Evolutionary conservation across 352 stramenopile species (phyloP).

Genomic region (Peronospora belbahrii): DNA sequence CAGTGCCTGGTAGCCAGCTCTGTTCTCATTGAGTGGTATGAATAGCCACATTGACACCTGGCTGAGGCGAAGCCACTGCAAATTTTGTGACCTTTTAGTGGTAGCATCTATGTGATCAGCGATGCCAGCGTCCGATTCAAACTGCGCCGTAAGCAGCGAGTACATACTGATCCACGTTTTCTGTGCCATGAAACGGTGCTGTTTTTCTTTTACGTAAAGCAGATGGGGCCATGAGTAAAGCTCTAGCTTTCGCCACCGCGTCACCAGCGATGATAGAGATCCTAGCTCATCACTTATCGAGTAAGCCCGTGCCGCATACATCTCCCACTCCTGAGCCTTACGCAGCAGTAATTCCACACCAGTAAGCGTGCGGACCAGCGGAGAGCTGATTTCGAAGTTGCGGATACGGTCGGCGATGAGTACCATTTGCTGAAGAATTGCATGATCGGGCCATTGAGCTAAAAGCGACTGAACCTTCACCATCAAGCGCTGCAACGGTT

Average conservation of each 20-base stretch:
- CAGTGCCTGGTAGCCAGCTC: slow-evolving; percentile 4
- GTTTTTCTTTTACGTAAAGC: slow-evolving; percentile 85
- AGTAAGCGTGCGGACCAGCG: slow-evolving; percentile 87
- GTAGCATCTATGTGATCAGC: slow-evolving; percentile 2
- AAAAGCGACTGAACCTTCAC: slow-evolving; percentile 88
- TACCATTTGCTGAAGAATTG: slow-evolving; percentile 93
- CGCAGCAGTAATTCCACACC: slow-evolving; percentile 93
- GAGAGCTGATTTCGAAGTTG: slow-evolving; percentile 83
- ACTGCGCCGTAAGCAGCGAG: slow-evolving; percentile 71
- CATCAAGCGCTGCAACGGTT: slow-evolving; percentile 85
- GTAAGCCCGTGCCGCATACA: slow-evolving; percentile 90
- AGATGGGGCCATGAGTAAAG: slow-evolving; percentile 95
- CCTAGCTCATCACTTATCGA: slow-evolving; percentile 88
- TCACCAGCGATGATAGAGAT: slow-evolving; percentile 91
- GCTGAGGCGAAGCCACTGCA: slow-evolving; percentile 63
- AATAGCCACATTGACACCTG: slow-evolving; percentile 62
- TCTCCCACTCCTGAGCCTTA: slow-evolving; percentile 98
- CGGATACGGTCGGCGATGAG: slow-evolving; percentile 84
- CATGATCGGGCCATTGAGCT: slow-evolving; percentile 93
- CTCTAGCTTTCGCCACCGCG: slow-evolving; percentile 96
- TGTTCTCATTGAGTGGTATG: slow-evolving; percentile 18
- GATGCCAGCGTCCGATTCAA: slow-evolving; percentile 41
- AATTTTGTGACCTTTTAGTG: slow-evolving; percentile 16
- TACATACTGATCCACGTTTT: slow-evolving; percentile 89
- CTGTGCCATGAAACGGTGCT: slow-evolving; percentile 60